Percentiles rank a stretch among this genome's conserved stretches.
Evolutionary conservation across 176 grass and related monocot species (phyloP).

Genomic region (Tillandsia leiboldiana): DNA sequence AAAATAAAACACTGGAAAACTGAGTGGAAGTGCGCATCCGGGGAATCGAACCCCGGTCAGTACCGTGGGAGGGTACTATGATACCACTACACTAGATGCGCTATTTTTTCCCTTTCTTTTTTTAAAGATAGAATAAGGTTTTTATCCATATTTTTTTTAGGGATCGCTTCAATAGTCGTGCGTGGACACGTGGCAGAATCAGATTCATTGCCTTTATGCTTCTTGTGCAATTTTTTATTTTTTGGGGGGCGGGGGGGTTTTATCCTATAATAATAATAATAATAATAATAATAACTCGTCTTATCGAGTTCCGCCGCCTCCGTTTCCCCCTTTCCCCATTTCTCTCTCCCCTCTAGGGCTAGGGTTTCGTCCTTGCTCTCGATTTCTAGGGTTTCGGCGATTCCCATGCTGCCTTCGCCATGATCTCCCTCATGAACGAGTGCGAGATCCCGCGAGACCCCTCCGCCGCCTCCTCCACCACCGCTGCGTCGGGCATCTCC

Average conservation of each 20-base stretch:
- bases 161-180: no score
- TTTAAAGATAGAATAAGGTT: no score
- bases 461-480: slow-evolving; percentile 13
- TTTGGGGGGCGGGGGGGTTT: no score
- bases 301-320: background rate
- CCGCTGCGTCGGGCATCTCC: slow-evolving; percentile 3
- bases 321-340: background rate
- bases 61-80: slow-evolving; percentile 99
- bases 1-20: no score
- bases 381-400: background rate
- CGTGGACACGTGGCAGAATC: no score
- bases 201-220: no score
- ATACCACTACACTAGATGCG: slow-evolving; percentile 97
- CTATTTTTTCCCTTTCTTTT: background rate
- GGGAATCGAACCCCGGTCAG: slow-evolving; percentile 93
- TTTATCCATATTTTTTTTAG: no score
- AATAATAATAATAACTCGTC: no score
- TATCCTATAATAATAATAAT: no score
- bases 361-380: background rate
- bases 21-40: slow-evolving; percentile 42
- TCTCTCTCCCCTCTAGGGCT: slow-evolving; percentile 1
- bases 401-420: background rate
- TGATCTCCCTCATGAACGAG: slow-evolving; percentile 13
- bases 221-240: no score
- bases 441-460: background rate